Evolutionary conservation across 2,329 filamentous ascomycete species (phyloP).

Genomic region (Scytalidium sp.): DNA sequence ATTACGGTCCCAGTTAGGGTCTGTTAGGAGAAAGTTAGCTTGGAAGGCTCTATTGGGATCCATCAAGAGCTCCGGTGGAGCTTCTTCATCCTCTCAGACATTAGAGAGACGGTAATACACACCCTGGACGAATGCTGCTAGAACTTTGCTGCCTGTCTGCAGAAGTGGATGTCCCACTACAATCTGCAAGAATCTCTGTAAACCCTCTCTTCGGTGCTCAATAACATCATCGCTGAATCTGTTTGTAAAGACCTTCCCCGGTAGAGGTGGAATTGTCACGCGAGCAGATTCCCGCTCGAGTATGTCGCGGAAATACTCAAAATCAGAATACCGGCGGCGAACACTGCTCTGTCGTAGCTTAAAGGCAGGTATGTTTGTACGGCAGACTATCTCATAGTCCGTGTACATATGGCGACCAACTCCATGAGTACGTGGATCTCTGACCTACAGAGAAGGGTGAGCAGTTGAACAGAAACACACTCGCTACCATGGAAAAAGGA

Average conservation of each 20-base stretch:
- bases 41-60: conserved; percentile 15
- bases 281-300: conserved; percentile 91
- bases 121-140: conserved; percentile 97
- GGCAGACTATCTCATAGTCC: conserved; percentile 96
- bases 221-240: conserved; percentile 98
- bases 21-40: conserved; percentile 35
- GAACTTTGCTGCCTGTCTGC: conserved; percentile 95
- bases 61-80: not conserved
- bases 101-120: conserved; percentile 27
- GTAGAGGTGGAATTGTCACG: conserved; percentile 92
- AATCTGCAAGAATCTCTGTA: conserved; percentile 96
- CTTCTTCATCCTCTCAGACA: not conserved
- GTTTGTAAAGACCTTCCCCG: conserved; percentile 97
- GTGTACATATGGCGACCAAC: conserved; percentile 97
- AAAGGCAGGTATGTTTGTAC: conserved; percentile 98
- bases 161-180: conserved; percentile 94
- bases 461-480: not conserved
- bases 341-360: conserved; percentile 88
- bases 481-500: not conserved
- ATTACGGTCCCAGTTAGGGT: conserved; percentile 88
- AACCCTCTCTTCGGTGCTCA: conserved; percentile 83
- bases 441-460: conserved; percentile 57
- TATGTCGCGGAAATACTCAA: conserved; percentile 98
- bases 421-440: conserved; percentile 90
- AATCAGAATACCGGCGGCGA: conserved; percentile 92